A percentile compares a stretch with the other conserved stretches of the same genome.
phyloP scores from a whole-genome alignment of 2,329 filamentous ascomycete genomes.

The Diplocarpon mali region DNA sequence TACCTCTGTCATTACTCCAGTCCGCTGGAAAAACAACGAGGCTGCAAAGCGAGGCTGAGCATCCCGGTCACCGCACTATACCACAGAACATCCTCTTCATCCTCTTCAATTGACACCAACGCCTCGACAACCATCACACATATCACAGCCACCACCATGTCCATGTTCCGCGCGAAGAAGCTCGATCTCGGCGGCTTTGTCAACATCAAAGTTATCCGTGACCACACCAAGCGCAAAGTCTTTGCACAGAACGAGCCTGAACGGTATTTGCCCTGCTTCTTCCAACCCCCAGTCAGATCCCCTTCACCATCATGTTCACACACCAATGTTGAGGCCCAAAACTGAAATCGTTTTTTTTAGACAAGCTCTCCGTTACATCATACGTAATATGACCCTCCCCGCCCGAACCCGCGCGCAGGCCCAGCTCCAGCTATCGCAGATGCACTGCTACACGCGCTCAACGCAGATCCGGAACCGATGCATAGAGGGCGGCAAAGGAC shows the following conservation, averaged over 20 bases:
- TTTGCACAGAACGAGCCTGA: constrained; percentile 81
- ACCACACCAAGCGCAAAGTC: constrained; percentile 93
- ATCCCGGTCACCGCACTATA: neutral
- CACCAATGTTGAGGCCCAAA: too few relatives aligned
- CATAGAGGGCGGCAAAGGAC: constrained; percentile 78
- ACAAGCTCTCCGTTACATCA: constrained; percentile 86
- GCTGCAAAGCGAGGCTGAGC: constrained; percentile 2
- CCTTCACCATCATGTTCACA: neutral
- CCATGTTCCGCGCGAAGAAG: constrained; percentile 82
- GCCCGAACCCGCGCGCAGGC: constrained; percentile 77
- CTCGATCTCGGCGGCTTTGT: constrained; percentile 81
- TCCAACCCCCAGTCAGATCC: too few relatives aligned
- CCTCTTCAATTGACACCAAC: neutral
- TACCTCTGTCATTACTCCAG: too few relatives aligned
- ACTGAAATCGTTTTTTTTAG: constrained; percentile 33
- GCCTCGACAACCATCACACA: neutral
- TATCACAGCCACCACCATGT: constrained; percentile 42
- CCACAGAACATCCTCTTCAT: neutral
- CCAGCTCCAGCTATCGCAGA: constrained; percentile 83
- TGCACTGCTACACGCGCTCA: constrained; percentile 90
- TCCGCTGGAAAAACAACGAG: neutral
- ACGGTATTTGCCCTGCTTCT: constrained; percentile 38
- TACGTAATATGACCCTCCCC: constrained; percentile 82
- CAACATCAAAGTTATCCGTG: constrained; percentile 79
- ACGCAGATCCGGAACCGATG: constrained; percentile 94